Evolutionary conservation across 2,329 filamentous ascomycete species (phyloP).

Genomic region (Emericellopsis cladophorae): DNA sequence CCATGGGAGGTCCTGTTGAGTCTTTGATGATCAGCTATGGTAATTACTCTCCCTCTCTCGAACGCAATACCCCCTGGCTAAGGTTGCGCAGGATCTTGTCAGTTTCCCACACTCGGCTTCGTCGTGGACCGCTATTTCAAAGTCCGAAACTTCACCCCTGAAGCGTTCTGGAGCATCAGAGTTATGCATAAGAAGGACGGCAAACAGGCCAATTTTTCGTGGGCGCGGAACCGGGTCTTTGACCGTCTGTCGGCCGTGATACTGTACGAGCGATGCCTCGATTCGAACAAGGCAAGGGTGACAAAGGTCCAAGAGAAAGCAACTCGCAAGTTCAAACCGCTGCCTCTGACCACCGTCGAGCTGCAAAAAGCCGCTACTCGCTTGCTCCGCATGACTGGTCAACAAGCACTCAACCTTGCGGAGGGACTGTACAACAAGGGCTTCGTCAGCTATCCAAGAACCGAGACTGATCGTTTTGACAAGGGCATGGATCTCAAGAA

Average conservation of each 20-base stretch:
- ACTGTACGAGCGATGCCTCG: constrained; percentile 74
- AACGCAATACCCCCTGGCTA: constrained; percentile 1
- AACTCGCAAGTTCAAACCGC: constrained; percentile 84
- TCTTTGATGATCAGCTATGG: constrained; percentile 70
- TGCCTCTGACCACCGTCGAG: constrained; percentile 91
- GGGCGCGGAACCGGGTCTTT: constrained; percentile 74
- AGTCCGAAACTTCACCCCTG: constrained; percentile 86
- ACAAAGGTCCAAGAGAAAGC: constrained; percentile 81
- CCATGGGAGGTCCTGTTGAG: constrained; percentile 54
- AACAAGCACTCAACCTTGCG: constrained; percentile 78
- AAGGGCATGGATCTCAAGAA: constrained; percentile 71
- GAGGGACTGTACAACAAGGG: constrained; percentile 86
- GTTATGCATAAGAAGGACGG: constrained; percentile 66
- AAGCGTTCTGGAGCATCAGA: constrained; percentile 87
- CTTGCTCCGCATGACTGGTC: constrained; percentile 81
- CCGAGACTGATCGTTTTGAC: constrained; percentile 94
- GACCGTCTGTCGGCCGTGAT: constrained; percentile 72
- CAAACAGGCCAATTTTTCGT: constrained; percentile 72
- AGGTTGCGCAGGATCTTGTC: constrained; percentile 57
- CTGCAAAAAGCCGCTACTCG: constrained; percentile 89
- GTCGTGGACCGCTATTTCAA: constrained; percentile 93
- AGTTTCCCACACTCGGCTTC: constrained; percentile 93
- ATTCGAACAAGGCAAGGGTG: constrained; percentile 65
- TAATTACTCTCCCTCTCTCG: constrained; percentile 19
- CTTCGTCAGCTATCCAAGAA: constrained; percentile 95